Base-by-base conservation (phyloP, 768 basidiomycete genomes). In the Porpolomopsis calyptriformis region DNA sequence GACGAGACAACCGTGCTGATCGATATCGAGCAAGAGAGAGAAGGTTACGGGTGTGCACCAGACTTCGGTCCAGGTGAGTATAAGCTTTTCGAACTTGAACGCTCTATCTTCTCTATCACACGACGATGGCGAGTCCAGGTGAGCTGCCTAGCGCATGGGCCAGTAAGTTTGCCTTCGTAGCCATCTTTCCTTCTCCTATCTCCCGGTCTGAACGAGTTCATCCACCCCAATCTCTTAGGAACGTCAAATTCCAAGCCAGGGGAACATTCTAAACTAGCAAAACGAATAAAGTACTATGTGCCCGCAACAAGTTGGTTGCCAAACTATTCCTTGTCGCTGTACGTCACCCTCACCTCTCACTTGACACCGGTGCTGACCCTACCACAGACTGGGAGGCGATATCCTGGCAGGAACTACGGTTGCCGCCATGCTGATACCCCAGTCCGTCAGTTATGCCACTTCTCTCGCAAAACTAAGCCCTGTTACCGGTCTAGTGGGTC, bases 381-480 rank as follows among this genome's bases (percentile, higher is more conserved):
- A 40, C 19, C 33, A 10, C 49, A 69, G 69, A 35, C 57, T 70
- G 31, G 62, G 62, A 29, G 71, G 64, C 22, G 89, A 93, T 61
- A 54, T 88, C n/a, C 68, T 90, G 0, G 88, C 87, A 22, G 93
- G 92, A 14, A 57, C 91, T 23, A 91, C 91, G 0, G 80, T 96
- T 7, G 84, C 85, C 16, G 81, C 78, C 42, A 84, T 88, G 74
- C 70, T 88, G 36, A 84, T 88, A 57, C 85, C 87, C 4, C 82
- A 88, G 60, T 86, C 88, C 1, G 85, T 96, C 60, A 89, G 86
- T 60, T 96, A 97, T 57, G 93, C 89, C 6, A 80, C 85, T 2
- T 85, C 89, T 0, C 68, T 97, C 9, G 90, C 92, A 14, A 80
- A 86, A 53, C 66, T 96, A 33, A 85, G 78, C 50, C 91, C 92